A percentile compares a stretch with the other conserved stretches of the same genome.
phyloP scores from a whole-genome alignment of 1,284 basidiomycete genomes.

The Puccinia novopanici region DNA sequence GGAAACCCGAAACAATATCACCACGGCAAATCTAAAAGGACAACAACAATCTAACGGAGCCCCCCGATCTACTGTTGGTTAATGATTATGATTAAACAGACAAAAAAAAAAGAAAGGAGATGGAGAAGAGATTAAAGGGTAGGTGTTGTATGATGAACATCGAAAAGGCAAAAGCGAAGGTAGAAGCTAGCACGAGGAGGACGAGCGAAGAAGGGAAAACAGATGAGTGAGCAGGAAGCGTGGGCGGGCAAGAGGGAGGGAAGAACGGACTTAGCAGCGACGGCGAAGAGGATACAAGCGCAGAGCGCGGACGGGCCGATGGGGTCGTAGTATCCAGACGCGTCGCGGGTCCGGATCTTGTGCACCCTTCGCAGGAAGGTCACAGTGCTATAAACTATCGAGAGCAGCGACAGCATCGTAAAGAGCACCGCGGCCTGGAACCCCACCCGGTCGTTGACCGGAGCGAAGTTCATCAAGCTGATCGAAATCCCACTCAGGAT shows the following conservation, averaged over 20 bases:
- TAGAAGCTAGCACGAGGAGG: background rate
- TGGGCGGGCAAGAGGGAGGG: background rate
- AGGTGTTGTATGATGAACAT: too few relatives aligned
- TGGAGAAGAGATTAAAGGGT: too few relatives aligned
- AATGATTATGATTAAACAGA: background rate
- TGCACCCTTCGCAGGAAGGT: slow-evolving; percentile 85
- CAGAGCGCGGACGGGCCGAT: slow-evolving; percentile 23
- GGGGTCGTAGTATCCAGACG: slow-evolving; percentile 34
- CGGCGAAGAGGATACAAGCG: slow-evolving; percentile 30
- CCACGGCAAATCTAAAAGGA: too few relatives aligned
- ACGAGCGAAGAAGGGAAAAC: background rate
- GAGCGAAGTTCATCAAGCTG: slow-evolving; percentile 73
- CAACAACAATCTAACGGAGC: too few relatives aligned
- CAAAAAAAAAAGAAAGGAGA: background rate
- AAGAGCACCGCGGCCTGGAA: slow-evolving; percentile 83
- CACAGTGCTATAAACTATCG: slow-evolving; percentile 82
- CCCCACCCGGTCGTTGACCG: slow-evolving; percentile 73
- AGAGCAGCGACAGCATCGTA: slow-evolving; percentile 81
- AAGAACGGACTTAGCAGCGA: slow-evolving; percentile 23
- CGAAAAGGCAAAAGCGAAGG: too few relatives aligned
- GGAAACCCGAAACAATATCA: background rate
- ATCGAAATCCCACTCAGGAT: slow-evolving; percentile 80
- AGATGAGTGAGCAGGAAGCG: background rate
- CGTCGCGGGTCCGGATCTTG: slow-evolving; percentile 65
- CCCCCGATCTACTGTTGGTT: too few relatives aligned